phyloP scores from a whole-genome alignment of 495 filamentous ascomycete species.

The Thozetella sp. region DNA sequence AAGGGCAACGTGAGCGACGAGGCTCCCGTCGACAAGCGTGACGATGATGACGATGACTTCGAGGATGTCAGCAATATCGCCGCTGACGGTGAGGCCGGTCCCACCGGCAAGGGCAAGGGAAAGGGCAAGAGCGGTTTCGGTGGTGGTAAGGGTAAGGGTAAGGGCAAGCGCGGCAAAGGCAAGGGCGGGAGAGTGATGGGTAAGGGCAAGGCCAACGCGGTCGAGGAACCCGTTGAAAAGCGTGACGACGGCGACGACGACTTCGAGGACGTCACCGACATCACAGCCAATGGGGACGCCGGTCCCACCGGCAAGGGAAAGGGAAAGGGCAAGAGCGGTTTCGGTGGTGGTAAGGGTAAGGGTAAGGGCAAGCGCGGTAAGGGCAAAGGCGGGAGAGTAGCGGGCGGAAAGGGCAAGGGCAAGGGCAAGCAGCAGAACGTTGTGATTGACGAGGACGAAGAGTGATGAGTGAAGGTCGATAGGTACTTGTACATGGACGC shows the following conservation, averaged over 20 bases:
- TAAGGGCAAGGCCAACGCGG: neutral
- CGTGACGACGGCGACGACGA: slow-evolving; percentile 1
- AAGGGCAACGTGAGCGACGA: neutral
- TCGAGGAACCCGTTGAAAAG: too few relatives aligned
- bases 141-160: neutral
- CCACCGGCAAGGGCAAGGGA: neutral
- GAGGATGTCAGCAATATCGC: neutral
- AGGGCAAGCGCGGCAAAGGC: neutral
- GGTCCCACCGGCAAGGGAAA: neutral
- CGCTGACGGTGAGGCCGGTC: neutral
- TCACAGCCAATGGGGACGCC: neutral
- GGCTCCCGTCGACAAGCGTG: neutral
- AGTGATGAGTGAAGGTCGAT: too few relatives aligned
- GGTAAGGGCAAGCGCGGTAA: neutral
- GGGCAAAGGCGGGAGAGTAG: neutral
- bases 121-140: neutral
- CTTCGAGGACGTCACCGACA: neutral
- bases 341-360: neutral
- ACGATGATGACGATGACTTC: slow-evolving; percentile 1
- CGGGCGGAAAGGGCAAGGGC: neutral
- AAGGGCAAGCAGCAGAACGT: too few relatives aligned
- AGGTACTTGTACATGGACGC: too few relatives aligned
- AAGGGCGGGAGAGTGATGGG: neutral
- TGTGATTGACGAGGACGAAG: too few relatives aligned
- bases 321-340: neutral